Conservation (phyloP, 2,329 filamentous ascomycete species). For the Hymenoscyphus infarciens region DNA sequence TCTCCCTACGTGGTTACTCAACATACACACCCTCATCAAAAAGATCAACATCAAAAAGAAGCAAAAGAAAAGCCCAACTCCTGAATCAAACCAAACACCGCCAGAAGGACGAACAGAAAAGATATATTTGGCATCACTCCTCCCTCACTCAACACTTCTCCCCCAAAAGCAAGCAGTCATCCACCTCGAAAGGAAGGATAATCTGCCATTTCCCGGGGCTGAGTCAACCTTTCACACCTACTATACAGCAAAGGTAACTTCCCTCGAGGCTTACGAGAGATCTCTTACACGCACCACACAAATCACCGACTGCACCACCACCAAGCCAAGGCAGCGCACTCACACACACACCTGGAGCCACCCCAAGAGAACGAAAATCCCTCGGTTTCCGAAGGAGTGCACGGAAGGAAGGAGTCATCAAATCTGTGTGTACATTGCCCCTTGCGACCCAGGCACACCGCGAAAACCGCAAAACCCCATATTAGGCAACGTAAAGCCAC, state of each 20-base stretch:
- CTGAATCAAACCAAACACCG: not conserved
- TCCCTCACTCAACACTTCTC: not conserved
- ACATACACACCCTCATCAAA: not conserved
- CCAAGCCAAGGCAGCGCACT: not conserved
- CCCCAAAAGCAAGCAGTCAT: not conserved
- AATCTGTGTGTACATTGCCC: no score
- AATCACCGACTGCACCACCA: not conserved
- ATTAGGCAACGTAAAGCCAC: no score
- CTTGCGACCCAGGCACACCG: no score
- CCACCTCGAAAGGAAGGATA: not conserved
- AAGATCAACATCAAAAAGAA: not conserved
- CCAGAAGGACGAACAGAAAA: not conserved
- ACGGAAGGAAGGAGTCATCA: no score
- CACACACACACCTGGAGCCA: not conserved
- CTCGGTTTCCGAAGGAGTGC: no score
- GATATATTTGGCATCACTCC: not conserved
- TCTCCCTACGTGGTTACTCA: slow-evolving; percentile 1
- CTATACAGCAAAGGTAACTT: not conserved
- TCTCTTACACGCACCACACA: not conserved
- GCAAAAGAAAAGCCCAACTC: not conserved
- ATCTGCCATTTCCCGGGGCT: not conserved
- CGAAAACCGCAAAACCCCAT: not conserved
- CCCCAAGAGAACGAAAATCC: not conserved
- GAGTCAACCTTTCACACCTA: no score
- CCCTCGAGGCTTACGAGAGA: not conserved